phyloP scores from a whole-genome alignment of 257 asterid species.

The Orobanche coerulescens region DNA sequence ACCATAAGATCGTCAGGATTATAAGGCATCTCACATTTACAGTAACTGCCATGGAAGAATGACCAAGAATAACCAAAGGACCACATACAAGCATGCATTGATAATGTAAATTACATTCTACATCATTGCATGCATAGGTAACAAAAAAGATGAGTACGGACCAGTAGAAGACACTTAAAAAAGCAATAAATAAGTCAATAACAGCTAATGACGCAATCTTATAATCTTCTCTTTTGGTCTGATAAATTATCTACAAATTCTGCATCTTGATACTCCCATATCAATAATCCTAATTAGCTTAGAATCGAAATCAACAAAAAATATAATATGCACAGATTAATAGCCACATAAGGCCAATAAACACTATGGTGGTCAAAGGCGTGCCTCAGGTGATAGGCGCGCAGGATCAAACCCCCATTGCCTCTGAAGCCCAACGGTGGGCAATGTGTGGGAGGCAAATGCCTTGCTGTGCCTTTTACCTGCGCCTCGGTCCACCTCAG shows the following conservation, averaged over 20 bases:
- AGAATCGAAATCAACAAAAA: not conserved
- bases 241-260: not conserved
- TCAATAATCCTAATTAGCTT: not conserved
- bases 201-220: not conserved
- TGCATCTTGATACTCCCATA: not conserved
- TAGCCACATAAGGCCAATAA: not conserved
- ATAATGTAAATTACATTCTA: not conserved
- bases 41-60: slow-evolving; percentile 50
- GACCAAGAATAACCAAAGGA: slow-evolving; percentile 9
- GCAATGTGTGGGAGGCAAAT: too few species aligned
- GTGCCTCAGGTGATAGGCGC: too few species aligned
- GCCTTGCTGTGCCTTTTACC: too few species aligned
- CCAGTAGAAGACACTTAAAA: not conserved
- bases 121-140: not conserved
- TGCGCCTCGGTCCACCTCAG: too few species aligned
- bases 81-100: slow-evolving; percentile 4
- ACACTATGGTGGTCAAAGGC: too few species aligned
- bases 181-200: not conserved
- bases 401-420: too few species aligned
- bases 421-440: too few species aligned
- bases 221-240: not conserved
- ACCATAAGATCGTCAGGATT: slow-evolving; percentile 97
- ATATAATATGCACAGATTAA: not conserved
- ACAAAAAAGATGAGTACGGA: not conserved
- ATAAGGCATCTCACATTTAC: slow-evolving; percentile 97